Evolutionary conservation across 306 rosid species (phyloP).

Genomic region (Fagus crenata): DNA sequence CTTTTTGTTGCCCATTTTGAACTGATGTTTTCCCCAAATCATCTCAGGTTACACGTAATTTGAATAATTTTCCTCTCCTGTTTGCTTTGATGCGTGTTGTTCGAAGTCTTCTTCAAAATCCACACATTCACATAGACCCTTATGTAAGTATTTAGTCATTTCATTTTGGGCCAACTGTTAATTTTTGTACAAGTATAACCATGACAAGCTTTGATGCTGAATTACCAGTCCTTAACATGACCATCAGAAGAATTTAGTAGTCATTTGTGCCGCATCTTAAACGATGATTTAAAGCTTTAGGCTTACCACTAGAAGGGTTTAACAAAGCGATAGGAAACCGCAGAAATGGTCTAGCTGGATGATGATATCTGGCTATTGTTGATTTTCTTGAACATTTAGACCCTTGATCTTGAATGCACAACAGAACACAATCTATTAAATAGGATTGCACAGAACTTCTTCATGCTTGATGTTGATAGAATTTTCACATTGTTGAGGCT

Average conservation of each 20-base stretch:
- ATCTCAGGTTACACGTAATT: slow-evolving; percentile 63
- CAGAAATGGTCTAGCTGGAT: neutral
- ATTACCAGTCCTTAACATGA: neutral
- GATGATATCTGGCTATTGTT: neutral
- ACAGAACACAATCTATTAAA: neutral
- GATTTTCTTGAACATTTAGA: neutral
- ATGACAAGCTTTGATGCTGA: neutral
- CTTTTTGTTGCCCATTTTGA: slow-evolving; percentile 26
- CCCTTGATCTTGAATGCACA: slow-evolving; percentile 1
- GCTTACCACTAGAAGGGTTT: neutral
- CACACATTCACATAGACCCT: slow-evolving; percentile 77
- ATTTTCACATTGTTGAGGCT: neutral
- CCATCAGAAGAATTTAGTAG: slow-evolving; percentile 1
- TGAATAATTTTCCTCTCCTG: slow-evolving; percentile 48
- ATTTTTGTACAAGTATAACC: slow-evolving; percentile 20
- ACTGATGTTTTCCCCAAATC: slow-evolving; percentile 30
- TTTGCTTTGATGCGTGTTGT: slow-evolving; percentile 82
- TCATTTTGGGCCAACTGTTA: neutral
- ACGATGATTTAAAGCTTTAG: neutral
- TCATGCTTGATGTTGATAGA: neutral
- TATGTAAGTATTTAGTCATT: slow-evolving; percentile 60
- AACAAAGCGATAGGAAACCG: neutral
- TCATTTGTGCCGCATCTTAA: neutral
- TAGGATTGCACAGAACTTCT: neutral
- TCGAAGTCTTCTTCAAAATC: slow-evolving; percentile 77